Base-by-base conservation (phyloP, 257 asterid genomes). In the Nyctanthes arbortristis region DNA sequence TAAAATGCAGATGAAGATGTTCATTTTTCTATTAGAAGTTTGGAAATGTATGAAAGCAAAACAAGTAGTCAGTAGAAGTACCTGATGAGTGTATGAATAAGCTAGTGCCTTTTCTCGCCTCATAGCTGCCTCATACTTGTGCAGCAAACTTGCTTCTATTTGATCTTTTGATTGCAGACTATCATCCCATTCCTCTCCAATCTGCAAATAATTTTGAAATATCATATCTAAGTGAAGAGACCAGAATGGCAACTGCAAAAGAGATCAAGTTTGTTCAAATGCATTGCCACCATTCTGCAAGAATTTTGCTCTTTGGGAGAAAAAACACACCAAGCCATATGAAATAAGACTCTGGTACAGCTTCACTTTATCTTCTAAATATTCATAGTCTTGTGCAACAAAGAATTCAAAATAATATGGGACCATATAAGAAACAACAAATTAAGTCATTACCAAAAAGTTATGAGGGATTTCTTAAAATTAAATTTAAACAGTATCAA, bases 51-150 rank as follows among this genome's bases (percentile, higher is more conserved):
- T n/a, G 65, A 9, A 37, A 31, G 56, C n/a, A n/a, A n/a, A n/a
- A n/a, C n/a, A n/a, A n/a, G 62, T 62, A 45, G 65, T 56, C 36
- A 73, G 20, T 33, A 65, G 11, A 63, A 65, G 49, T 85, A 93
- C 99, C 97, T 93, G 99, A 77, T 89, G 99, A 73, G 96, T 87
- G 80, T 74, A 89, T 34, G 99, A 89, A 79, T 93, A 93, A 62
- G 97, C 99, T 59, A 93, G 81, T 18, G 99, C 97, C 74, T 94
- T 82, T 91, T 93, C 99, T 32, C 99, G 92, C 77, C 91, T 84
- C 93, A 86, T 80, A 34, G 94, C 76, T 52, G 99, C 97, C 81
- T 91, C 97, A 39, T 66, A 89, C 80, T 93, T 93, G 52, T 88
- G 85, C 74, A 91, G 84, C 77, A 93, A 79, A 71, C 68, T 89